Conservation (phyloP, 1,284 basidiomycete species). For the Rhodotorula sp. region DNA sequence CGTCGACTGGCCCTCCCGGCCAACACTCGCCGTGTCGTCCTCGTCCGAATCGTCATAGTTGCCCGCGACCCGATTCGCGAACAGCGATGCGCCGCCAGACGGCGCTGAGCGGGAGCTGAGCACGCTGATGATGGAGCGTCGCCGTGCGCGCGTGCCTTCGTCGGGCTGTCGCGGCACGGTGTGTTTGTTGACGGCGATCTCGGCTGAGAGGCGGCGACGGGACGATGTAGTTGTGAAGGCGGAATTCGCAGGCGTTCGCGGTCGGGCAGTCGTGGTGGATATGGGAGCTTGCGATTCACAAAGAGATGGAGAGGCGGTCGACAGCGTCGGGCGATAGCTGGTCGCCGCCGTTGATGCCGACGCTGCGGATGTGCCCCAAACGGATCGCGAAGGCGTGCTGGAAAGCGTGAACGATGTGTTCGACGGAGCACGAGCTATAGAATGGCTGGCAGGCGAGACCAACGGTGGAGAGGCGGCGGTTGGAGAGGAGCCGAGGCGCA, state of each 20-base stretch:
- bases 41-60: not conserved
- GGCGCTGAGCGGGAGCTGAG: conserved; percentile 13
- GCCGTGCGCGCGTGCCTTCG: not conserved
- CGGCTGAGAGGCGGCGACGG: not conserved
- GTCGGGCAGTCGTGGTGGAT: not conserved
- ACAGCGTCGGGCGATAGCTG: not conserved
- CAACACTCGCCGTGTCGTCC: not conserved
- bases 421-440: not conserved
- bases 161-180: too few relatives aligned
- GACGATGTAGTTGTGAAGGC: not conserved
- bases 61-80: not conserved
- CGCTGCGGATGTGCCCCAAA: not conserved
- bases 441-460: not conserved
- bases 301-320: not conserved
- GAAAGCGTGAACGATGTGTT: not conserved
- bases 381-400: too few relatives aligned
- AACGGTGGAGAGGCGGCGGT: not conserved
- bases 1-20: not conserved
- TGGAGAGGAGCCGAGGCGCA: conserved; percentile 1
- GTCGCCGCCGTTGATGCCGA: not conserved
- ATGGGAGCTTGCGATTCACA: not conserved
- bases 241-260: too few relatives aligned
- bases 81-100: not conserved
- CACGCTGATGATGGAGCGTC: conserved; percentile 1
- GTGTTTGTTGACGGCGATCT: not conserved